Base-by-base conservation (phyloP, 225 moss, liverwort and hornwort species). In the Ulota crispa region DNA sequence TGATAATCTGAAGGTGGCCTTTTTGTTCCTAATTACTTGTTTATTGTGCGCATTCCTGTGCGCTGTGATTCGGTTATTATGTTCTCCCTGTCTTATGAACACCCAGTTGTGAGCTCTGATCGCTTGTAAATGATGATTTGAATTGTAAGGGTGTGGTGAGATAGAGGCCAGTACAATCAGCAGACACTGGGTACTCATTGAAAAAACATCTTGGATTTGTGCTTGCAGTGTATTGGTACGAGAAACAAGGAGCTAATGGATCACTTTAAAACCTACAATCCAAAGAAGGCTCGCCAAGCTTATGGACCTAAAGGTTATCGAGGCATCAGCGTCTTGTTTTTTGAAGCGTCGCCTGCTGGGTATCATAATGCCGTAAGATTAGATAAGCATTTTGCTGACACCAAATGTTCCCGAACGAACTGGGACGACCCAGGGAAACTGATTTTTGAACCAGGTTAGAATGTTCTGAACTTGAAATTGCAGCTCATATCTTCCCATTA, bases 261-360 rank as follows among this genome's bases (percentile, higher is more conserved):
- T 77, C 69, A 90, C 55, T 95, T 92, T 77, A 88, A 86, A 75
- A 74, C 81, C 47, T 88, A 92, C 79, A 89, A 92, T 77, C 89
- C 91, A 45, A 74, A 86, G 52, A 95, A 89, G 81, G 87, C 93
- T 70, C 81, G 91, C 77, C 93, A 93, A 85, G 88, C 93, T 9
- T 92, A 87, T 88, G 91, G 95, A 54, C 95, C 93, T 1, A 86
- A 91, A 86, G 90, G 90, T 78, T 92, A 95, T 82, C 87, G 93
- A 36, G 93, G 93, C 78, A 89, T 89, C 42, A 95, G 94, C 77
- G 70, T 92, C 54, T 81, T 94, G 83, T 80, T 93, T 23, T 91
- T 91, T 82, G 84, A 81, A 52, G 92, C 90, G 77, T 90, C 93
- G 32, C 86, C 89, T 37, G 81, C 83, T 60, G 94, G 94, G 11